Percentiles rank a stretch among this genome's conserved stretches.
Evolutionary conservation across 2,329 filamentous ascomycete genomes (phyloP).

Genomic region (Aspergillus quadricinctus): DNA sequence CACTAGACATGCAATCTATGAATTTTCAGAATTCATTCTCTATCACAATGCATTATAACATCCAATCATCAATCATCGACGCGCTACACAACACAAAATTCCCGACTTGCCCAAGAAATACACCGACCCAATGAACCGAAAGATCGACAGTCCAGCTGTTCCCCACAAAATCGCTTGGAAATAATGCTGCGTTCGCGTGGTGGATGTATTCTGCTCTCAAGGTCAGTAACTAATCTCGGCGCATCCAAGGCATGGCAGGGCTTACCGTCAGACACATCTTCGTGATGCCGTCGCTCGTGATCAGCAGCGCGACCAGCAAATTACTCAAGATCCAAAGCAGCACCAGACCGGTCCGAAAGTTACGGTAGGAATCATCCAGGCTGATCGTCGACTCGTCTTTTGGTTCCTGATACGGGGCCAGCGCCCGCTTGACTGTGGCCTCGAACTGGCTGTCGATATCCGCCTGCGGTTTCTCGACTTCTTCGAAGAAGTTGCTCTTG

Average conservation of each 20-base stretch:
- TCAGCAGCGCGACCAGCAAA: conserved; percentile 74
- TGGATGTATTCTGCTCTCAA: conserved; percentile 56
- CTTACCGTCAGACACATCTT: conserved; percentile 82
- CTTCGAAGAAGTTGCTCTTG: conserved; percentile 83
- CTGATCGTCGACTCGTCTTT: conserved; percentile 78
- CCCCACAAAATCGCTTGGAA: conserved; percentile 90
- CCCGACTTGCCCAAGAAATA: conserved; percentile 96
- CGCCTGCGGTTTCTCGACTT: conserved; percentile 93
- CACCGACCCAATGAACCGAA: conserved; percentile 86
- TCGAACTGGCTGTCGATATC: conserved; percentile 98
- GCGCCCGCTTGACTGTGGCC: conserved; percentile 86
- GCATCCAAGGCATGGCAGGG: conserved; percentile 20
- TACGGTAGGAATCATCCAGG: conserved; percentile 97
- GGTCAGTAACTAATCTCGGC: neutral
- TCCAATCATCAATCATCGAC: conserved; percentile 56
- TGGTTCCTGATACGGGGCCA: conserved; percentile 74
- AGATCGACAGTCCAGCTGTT: conserved; percentile 74
- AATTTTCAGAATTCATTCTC: conserved; percentile 1
- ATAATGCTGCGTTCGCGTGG: conserved; percentile 77
- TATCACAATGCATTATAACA: conserved; percentile 9
- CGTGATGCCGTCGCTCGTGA: conserved; percentile 83
- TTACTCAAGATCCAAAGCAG: conserved; percentile 95
- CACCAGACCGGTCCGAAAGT: conserved; percentile 94
- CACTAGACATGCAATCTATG: neutral
- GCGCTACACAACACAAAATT: conserved; percentile 93